Percentiles rank a stretch among this genome's conserved stretches.
Evolutionary conservation across 2,329 filamentous ascomycete genomes (phyloP).

Genomic region (Cladosporium halotolerans): DNA sequence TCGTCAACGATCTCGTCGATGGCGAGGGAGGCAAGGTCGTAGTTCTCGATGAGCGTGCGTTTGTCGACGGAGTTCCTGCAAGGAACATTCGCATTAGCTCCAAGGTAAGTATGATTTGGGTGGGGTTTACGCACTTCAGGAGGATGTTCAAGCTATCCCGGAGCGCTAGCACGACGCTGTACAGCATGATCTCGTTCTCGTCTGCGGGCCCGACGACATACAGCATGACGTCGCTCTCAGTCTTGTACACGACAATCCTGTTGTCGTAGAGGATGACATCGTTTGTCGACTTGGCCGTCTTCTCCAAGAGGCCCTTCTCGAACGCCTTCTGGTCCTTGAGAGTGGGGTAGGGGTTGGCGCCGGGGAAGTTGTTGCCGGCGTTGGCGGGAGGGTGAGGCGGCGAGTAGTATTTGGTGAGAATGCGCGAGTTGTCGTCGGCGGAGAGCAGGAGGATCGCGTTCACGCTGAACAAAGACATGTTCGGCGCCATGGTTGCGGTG

Average conservation of each 20-base stretch:
- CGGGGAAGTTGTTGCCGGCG: constrained; percentile 52
- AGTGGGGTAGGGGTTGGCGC: constrained; percentile 74
- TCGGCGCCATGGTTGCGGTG: constrained; percentile 41
- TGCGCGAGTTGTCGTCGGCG: constrained; percentile 80
- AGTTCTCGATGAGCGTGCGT: constrained; percentile 96
- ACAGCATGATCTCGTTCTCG: constrained; percentile 95
- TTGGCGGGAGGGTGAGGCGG: constrained; percentile 61
- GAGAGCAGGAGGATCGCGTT: constrained; percentile 48
- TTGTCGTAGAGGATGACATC: constrained; percentile 98
- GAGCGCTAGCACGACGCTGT: constrained; percentile 84
- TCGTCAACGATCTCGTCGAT: constrained; percentile 95
- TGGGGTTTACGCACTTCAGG: constrained; percentile 63
- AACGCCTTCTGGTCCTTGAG: constrained; percentile 93
- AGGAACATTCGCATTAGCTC: neutral
- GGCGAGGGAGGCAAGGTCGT: constrained; percentile 87
- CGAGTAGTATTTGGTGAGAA: constrained; percentile 91
- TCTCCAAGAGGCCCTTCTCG: constrained; percentile 90
- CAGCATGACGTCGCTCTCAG: constrained; percentile 92
- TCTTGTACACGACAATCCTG: constrained; percentile 93
- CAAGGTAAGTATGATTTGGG: too few relatives aligned
- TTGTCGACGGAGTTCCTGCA: constrained; percentile 89
- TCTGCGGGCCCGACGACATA: constrained; percentile 88
- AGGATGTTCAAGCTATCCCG: constrained; percentile 84
- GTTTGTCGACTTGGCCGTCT: constrained; percentile 90
- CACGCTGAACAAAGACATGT: constrained; percentile 50